A percentile compares a stretch with the other conserved stretches of the same genome.
Conservation (phyloP, 2,329 filamentous ascomycete species). For the Trichoderma hamatum region DNA sequence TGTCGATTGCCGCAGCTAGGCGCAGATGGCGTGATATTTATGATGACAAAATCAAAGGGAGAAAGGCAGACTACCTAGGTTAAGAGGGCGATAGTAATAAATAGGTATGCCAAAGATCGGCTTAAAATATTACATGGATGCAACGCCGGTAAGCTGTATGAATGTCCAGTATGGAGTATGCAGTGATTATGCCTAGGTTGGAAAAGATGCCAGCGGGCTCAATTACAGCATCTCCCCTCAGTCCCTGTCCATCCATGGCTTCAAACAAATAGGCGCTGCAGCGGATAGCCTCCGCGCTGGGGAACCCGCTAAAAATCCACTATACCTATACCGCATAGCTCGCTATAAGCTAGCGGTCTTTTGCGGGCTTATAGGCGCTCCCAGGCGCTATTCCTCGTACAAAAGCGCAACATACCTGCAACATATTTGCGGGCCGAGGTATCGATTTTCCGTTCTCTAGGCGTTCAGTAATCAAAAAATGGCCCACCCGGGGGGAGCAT, state of each 20-base stretch:
- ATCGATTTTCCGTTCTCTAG: background rate
- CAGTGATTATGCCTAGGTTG: background rate
- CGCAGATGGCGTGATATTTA: constrained; percentile 8
- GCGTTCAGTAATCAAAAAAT: constrained; percentile 7
- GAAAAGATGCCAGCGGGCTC: background rate
- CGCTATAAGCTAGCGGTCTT: constrained; percentile 4
- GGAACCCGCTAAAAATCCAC: background rate
- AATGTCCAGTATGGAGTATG: background rate
- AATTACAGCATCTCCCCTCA: background rate
- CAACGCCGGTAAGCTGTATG: background rate
- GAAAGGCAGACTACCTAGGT: too few species aligned
- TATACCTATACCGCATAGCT: background rate
- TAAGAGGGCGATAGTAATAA: background rate
- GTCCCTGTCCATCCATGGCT: background rate
- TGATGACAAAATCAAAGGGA: constrained; percentile 13
- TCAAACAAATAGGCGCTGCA: background rate
- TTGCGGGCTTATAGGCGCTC: background rate
- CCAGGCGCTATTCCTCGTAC: background rate
- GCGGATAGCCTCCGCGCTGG: background rate
- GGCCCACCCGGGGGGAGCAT: background rate
- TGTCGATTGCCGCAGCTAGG: constrained; percentile 4
- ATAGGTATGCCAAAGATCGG: background rate
- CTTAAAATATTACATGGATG: background rate
- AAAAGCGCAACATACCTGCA: too few species aligned
- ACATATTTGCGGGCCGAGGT: constrained; percentile 1